These are phyloP conservation scores for Citrus inodora DNA, from an alignment of 345 rosid species.

Conservation along the genomic window DNA sequence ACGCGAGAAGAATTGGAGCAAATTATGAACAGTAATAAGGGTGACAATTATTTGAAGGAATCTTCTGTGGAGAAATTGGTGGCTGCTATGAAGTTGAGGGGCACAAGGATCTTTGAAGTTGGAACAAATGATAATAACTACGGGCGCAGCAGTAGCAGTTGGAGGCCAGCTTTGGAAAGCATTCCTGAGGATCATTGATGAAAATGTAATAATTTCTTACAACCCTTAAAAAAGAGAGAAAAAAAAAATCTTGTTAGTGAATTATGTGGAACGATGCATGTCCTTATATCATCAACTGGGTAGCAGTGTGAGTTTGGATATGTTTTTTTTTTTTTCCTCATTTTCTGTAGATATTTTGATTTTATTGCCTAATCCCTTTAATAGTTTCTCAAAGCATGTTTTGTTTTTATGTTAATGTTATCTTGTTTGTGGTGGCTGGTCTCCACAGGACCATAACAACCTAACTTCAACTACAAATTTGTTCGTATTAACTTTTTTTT, in stretches of 20 bases:
- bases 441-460: too few species aligned
- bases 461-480: too few species aligned
- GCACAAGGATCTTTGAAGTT: conserved; percentile 14
- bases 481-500: too few species aligned
- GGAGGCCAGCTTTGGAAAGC: conserved; percentile 63
- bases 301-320: neutral
- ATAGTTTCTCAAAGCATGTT: neutral
- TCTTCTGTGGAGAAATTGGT: conserved; percentile 46
- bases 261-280: neutral
- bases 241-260: neutral
- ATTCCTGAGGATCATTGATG: conserved; percentile 51
- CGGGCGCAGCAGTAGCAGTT: conserved; percentile 8
- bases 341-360: neutral
- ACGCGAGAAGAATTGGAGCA: conserved; percentile 61
- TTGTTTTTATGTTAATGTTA: neutral
- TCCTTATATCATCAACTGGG: neutral
- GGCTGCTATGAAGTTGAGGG: conserved; percentile 40
- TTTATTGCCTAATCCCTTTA: too few species aligned
- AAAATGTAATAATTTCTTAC: neutral
- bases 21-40: conserved; percentile 29
- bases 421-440: neutral
- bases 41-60: conserved; percentile 11
- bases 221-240: neutral
- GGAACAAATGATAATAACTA: neutral
- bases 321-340: neutral